Evolutionary conservation across 2,329 filamentous ascomycete species (phyloP).

Genomic region (Trichoderma simmonsii): DNA sequence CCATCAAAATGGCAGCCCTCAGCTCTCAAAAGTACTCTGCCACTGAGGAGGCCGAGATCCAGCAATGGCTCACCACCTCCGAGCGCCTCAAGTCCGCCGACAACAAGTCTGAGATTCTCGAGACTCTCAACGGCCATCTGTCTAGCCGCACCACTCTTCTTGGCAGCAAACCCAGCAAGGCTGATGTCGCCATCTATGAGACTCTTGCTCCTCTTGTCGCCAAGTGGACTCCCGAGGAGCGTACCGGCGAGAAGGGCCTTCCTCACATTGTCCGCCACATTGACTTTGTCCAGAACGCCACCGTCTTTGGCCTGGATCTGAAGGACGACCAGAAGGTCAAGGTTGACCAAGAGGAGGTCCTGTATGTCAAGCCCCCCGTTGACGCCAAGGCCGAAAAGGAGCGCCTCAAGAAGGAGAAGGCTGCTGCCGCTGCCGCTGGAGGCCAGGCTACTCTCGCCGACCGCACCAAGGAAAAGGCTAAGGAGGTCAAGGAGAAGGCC

Average conservation of each 20-base stretch:
- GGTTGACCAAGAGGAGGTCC: slow-evolving; percentile 75
- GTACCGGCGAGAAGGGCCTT: slow-evolving; percentile 83
- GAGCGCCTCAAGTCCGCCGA: slow-evolving; percentile 59
- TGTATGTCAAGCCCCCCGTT: slow-evolving; percentile 83
- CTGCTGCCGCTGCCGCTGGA: slow-evolving; percentile 57
- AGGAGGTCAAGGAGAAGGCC: slow-evolving; percentile 56
- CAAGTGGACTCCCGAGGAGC: slow-evolving; percentile 78
- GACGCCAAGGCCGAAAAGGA: slow-evolving; percentile 96
- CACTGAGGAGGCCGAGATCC: slow-evolving; percentile 80
- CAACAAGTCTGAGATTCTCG: slow-evolving; percentile 66
- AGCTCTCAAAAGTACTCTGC: slow-evolving; percentile 67
- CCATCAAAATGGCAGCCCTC: slow-evolving; percentile 65
- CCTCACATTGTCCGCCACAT: slow-evolving; percentile 89
- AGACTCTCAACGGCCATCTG: slow-evolving; percentile 81
- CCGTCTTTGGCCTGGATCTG: slow-evolving; percentile 68
- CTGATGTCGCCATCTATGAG: slow-evolving; percentile 80
- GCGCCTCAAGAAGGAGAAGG: slow-evolving; percentile 94
- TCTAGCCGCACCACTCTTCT: slow-evolving; percentile 85
- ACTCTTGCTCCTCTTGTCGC: slow-evolving; percentile 73
- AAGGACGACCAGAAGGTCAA: slow-evolving; percentile 70
- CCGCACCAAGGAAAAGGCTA: slow-evolving; percentile 58
- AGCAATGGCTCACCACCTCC: slow-evolving; percentile 81
- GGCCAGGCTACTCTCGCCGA: slow-evolving; percentile 53
- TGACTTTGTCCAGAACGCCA: slow-evolving; percentile 92
- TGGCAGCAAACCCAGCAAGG: slow-evolving; percentile 83